Percentiles rank a stretch among this genome's conserved stretches.
These are phyloP conservation scores for Trichopus zeylanicus DNA, from an alignment of 116 monocot species.

Conservation along the genomic window DNA sequence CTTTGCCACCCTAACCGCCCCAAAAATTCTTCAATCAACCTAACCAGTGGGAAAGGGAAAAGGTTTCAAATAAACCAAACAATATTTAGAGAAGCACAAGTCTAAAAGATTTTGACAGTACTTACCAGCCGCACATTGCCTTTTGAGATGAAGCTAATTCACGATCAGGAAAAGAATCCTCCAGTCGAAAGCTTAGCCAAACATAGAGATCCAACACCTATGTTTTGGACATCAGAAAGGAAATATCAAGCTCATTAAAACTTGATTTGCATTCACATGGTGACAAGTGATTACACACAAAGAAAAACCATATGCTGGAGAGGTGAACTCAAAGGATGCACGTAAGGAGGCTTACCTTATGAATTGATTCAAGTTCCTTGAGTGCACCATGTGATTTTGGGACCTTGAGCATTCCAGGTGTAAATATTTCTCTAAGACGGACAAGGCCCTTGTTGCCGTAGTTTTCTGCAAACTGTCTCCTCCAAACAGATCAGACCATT, in stretches of 20 bases:
- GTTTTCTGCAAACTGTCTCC: conserved; percentile 72
- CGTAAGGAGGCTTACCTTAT: conserved; percentile 57
- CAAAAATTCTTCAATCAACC: conserved; percentile 91
- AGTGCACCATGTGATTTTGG: conserved; percentile 66
- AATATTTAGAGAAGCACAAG: background rate
- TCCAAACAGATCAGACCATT: background rate
- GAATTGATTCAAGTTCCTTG: conserved; percentile 89
- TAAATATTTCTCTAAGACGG: conserved; percentile 79
- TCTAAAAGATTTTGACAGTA: background rate
- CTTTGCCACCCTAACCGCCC: conserved; percentile 59
- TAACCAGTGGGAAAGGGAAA: conserved; percentile 9
- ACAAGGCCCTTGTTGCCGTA: conserved; percentile 84
- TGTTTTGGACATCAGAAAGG: background rate
- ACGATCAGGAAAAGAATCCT: conserved; percentile 78
- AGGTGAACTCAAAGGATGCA: background rate
- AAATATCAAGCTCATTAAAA: background rate
- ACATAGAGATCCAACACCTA: conserved; percentile 94
- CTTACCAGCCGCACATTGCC: conserved; percentile 86
- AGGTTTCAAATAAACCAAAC: background rate
- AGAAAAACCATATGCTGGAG: no score
- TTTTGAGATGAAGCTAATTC: conserved; percentile 82
- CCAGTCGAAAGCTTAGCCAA: conserved; percentile 87
- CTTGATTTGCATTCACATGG: background rate
- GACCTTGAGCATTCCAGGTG: conserved; percentile 56
- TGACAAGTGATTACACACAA: no score